These are phyloP conservation scores for Spathaspora gorwiae DNA, from an alignment of 805 yeast genomes.

Conservation along the genomic window DNA sequence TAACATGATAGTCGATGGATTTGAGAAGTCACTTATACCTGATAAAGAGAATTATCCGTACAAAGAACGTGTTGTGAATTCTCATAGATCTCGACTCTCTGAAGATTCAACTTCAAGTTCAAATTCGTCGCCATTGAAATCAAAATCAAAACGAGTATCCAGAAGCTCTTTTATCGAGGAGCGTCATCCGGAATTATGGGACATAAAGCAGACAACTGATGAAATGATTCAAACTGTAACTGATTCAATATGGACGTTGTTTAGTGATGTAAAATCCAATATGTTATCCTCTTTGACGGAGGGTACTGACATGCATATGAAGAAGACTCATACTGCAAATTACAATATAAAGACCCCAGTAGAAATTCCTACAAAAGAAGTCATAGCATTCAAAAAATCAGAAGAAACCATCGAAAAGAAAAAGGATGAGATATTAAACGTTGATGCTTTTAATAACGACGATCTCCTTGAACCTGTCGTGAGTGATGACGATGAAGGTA, in stretches of 20 bases:
- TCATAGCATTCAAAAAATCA: too few relatives aligned
- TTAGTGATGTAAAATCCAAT: conserved; percentile 36
- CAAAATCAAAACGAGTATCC: conserved; percentile 12
- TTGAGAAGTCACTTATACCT: conserved; percentile 44
- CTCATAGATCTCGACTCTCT: conserved; percentile 12
- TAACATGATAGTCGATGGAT: conserved; percentile 58
- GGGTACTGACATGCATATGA: conserved; percentile 1
- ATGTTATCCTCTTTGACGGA: conserved; percentile 25
- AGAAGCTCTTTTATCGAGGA: conserved; percentile 7
- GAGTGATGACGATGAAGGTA: conserved; percentile 1
- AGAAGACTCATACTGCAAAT: too few relatives aligned
- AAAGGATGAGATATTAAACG: too few relatives aligned
- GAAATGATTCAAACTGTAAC: conserved; percentile 41
- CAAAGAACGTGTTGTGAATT: not conserved
- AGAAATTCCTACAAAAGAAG: too few relatives aligned
- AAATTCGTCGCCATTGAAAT: conserved; percentile 23
- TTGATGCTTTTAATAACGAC: not conserved
- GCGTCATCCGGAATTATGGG: conserved; percentile 3
- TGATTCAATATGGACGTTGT: conserved; percentile 40
- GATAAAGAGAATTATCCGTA: not conserved
- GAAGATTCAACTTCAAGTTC: conserved; percentile 23
- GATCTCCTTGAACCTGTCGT: not conserved
- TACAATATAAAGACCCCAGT: too few relatives aligned
- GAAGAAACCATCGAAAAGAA: too few relatives aligned
- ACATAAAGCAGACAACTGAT: conserved; percentile 12